phyloP scores from a whole-genome alignment of 2,329 filamentous ascomycete species.

The Paracamarosporium sp. region DNA sequence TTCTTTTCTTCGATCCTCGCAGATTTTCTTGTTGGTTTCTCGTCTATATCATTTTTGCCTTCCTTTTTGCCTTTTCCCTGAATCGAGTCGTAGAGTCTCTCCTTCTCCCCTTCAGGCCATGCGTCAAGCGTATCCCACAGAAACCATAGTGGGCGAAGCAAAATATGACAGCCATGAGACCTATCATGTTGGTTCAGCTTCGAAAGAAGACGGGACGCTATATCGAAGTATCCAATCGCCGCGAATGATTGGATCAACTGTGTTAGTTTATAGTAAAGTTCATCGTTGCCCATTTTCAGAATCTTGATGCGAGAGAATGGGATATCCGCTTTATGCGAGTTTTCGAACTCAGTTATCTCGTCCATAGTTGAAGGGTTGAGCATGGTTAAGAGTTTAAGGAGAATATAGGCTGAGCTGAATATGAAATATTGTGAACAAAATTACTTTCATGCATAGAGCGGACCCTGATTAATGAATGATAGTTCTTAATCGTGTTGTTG shows the following conservation, averaged over 20 bases:
- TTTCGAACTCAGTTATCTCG: neutral
- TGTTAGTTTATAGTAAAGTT: neutral
- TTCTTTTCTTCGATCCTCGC: neutral
- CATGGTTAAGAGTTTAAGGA: no score
- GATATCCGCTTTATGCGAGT: neutral
- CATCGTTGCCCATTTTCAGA: neutral
- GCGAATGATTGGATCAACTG: slow-evolving; percentile 10
- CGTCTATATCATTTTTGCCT: neutral
- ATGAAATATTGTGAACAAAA: neutral
- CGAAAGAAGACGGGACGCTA: slow-evolving; percentile 8
- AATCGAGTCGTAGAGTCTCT: slow-evolving; percentile 2
- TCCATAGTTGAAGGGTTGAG: neutral
- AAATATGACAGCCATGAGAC: neutral
- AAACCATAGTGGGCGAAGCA: slow-evolving; percentile 11
- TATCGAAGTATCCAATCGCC: slow-evolving; percentile 6
- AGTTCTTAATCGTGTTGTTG: no score
- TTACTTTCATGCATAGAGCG: neutral
- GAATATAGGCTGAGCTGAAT: neutral
- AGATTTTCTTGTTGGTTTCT: neutral
- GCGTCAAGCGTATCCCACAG: slow-evolving; percentile 8
- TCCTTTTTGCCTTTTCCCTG: neutral
- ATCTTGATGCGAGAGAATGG: neutral
- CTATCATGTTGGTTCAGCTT: slow-evolving; percentile 9
- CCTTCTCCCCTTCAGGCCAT: slow-evolving; percentile 16
- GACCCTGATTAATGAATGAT: no score